phyloP scores from a whole-genome alignment of 495 filamentous ascomycete genomes.

The Trichoderma orchidacearum region DNA sequence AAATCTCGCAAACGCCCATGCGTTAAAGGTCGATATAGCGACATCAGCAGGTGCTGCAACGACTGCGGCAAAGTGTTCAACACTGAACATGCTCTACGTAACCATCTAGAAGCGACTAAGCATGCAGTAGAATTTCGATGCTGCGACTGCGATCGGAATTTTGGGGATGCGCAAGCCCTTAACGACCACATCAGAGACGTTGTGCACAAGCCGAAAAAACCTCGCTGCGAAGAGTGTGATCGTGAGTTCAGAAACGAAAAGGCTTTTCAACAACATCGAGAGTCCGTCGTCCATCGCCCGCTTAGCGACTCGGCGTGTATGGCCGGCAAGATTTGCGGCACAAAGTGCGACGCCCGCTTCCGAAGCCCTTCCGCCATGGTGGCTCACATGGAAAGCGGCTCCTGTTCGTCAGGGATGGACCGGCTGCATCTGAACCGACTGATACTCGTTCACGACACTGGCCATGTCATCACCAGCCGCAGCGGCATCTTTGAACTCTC shows the following conservation, averaged over 20 bases:
- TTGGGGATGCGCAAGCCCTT: not conserved
- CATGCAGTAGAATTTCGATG: not conserved
- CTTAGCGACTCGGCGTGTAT: not conserved
- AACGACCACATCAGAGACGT: not conserved
- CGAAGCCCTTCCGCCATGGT: not conserved
- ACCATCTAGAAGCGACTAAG: not conserved
- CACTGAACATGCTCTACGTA: not conserved
- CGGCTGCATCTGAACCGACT: not conserved
- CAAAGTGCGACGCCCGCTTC: not conserved
- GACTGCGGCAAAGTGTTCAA: not conserved
- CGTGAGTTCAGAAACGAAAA: not conserved
- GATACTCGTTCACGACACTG: not conserved
- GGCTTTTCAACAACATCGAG: not conserved
- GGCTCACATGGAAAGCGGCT: not conserved
- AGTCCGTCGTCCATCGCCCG: not conserved
- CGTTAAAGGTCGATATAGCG: not conserved
- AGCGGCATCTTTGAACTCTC: not conserved
- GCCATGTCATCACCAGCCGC: not conserved
- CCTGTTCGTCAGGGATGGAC: not conserved
- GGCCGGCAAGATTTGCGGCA: not conserved
- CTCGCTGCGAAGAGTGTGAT: not conserved
- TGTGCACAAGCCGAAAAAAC: not conserved
- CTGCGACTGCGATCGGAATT: not conserved
- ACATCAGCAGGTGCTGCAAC: not conserved
- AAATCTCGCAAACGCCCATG: not conserved